Evolutionary conservation across 257 asterid genomes (phyloP).

Genomic region (Cynanchum wilfordii): DNA sequence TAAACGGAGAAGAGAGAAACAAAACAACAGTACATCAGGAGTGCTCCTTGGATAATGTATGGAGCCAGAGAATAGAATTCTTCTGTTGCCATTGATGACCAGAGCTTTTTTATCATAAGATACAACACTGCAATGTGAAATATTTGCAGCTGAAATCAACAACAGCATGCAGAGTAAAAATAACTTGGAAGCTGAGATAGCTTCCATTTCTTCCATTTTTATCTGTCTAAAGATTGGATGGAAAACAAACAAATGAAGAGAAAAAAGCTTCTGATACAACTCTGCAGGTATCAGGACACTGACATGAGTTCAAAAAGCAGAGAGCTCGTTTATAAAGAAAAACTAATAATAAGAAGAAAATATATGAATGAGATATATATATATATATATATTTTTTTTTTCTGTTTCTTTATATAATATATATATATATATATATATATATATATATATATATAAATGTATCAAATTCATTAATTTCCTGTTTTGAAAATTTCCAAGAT

Average conservation of each 20-base stretch:
- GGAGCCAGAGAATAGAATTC: slow-evolving; percentile 80
- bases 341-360: background rate
- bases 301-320: slow-evolving; percentile 11
- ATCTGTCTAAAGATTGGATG: background rate
- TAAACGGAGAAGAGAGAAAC: background rate
- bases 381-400: too few species aligned
- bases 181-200: slow-evolving; percentile 42
- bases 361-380: background rate
- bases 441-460: background rate
- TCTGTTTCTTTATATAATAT: too few species aligned
- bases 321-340: background rate
- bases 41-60: slow-evolving; percentile 96
- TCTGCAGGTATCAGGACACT: slow-evolving; percentile 19
- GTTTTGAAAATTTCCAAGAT: background rate
- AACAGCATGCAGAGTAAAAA: slow-evolving; percentile 35
- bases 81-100: slow-evolving; percentile 72
- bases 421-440: too few species aligned
- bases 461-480: background rate
- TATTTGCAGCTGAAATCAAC: slow-evolving; percentile 25
- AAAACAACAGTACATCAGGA: slow-evolving; percentile 53
- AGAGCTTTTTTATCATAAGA: slow-evolving; percentile 71
- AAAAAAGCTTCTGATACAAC: slow-evolving; percentile 6
- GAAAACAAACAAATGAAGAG: background rate
- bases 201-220: slow-evolving; percentile 33
- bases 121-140: slow-evolving; percentile 65